phyloP scores from a whole-genome alignment of 2,329 filamentous ascomycete genomes.

The Colletotrichum incanum region DNA sequence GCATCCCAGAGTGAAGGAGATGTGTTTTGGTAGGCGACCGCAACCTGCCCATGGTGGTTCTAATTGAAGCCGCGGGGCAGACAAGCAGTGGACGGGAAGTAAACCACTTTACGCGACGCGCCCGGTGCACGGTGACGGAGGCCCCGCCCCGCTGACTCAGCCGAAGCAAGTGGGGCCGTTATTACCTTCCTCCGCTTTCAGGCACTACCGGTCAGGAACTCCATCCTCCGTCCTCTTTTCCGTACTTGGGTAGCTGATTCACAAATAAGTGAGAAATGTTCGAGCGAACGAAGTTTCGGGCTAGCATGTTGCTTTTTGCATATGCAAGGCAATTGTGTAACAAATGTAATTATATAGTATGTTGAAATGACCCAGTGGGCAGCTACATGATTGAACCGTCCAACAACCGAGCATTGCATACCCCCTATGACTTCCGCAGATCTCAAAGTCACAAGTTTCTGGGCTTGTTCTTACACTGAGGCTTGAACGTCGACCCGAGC shows the following conservation, averaged over 20 bases:
- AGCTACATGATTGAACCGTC: background rate
- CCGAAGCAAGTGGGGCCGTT: background rate
- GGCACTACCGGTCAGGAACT: background rate
- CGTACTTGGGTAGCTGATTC: background rate
- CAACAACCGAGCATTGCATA: background rate
- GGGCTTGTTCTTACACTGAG: slow-evolving; percentile 38
- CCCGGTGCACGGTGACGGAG: background rate
- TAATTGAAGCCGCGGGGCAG: background rate
- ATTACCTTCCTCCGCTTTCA: background rate
- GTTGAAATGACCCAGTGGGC: too few species aligned
- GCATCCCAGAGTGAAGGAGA: background rate
- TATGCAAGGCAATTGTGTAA: background rate
- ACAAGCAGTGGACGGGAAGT: background rate
- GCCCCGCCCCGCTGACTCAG: slow-evolving; percentile 20
- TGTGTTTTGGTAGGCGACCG: background rate
- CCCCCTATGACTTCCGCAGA: background rate
- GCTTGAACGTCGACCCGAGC: slow-evolving; percentile 67
- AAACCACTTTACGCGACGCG: slow-evolving; percentile 42
- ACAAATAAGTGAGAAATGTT: background rate
- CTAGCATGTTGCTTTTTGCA: background rate
- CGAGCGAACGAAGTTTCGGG: background rate
- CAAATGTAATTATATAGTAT: background rate
- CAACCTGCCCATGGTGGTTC: background rate
- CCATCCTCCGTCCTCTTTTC: background rate
- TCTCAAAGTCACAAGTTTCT: slow-evolving; percentile 13